phyloP scores from a whole-genome alignment of 352 stramenopile species.

The Synura sp. region DNA sequence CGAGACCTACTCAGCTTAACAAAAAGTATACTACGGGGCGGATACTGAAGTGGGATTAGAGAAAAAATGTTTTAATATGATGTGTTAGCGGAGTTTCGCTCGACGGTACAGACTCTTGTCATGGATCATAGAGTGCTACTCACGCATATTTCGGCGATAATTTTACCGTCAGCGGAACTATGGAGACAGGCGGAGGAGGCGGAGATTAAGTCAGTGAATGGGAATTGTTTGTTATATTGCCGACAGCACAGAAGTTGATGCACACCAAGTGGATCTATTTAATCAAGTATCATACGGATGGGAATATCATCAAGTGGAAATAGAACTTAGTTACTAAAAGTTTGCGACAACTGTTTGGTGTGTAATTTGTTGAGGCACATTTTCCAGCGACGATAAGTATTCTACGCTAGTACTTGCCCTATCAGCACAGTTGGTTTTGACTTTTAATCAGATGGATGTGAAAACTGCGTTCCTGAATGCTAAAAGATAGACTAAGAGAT shows the following conservation, averaged over 20 bases:
- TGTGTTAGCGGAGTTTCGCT: too few relatives aligned
- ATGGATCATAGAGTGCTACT: too few relatives aligned
- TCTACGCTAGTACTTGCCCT: conserved; percentile 5
- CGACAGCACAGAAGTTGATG: conserved; percentile 1
- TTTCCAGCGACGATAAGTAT: neutral
- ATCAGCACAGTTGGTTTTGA: neutral
- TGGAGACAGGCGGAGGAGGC: conserved; percentile 12
- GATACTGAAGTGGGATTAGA: too few relatives aligned
- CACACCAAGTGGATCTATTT: neutral
- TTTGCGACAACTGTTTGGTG: neutral
- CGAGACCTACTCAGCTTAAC: too few relatives aligned
- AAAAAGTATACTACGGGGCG: too few relatives aligned
- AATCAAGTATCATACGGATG: neutral
- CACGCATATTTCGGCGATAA: too few relatives aligned
- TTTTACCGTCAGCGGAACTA: neutral
- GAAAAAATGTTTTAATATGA: too few relatives aligned
- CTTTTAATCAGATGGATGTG: conserved; percentile 19
- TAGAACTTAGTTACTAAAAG: neutral
- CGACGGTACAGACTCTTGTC: too few relatives aligned
- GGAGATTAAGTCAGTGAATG: neutral
- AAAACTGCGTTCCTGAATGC: neutral
- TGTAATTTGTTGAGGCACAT: conserved; percentile 3
- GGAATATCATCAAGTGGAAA: neutral
- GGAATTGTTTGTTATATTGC: neutral
- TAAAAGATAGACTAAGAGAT: neutral